Evolutionary conservation across 2,329 filamentous ascomycete species (phyloP).

Genomic region (Aspergillus alliaceus): DNA sequence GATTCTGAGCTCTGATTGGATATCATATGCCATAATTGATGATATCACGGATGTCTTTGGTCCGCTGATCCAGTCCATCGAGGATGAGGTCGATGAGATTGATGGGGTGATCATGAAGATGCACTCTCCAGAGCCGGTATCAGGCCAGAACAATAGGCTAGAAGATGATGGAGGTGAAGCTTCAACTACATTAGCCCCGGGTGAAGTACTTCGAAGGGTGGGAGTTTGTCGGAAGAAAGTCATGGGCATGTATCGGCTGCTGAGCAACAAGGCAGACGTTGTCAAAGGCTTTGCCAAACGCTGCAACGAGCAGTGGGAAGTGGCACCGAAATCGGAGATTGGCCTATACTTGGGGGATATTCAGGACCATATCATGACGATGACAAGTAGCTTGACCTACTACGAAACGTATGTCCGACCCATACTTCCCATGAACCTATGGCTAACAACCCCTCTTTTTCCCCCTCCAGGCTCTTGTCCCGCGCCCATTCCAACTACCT

Average conservation of each 20-base stretch:
- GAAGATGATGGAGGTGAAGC: constrained; percentile 33
- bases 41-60: constrained; percentile 97
- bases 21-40: constrained; percentile 96
- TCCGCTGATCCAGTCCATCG: constrained; percentile 86
- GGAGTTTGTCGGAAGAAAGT: constrained; percentile 96
- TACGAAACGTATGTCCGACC: constrained; percentile 77
- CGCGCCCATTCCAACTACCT: constrained; percentile 95
- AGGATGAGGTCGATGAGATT: constrained; percentile 95
- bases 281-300: constrained; percentile 99
- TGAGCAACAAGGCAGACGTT: constrained; percentile 97
- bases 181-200: constrained; percentile 50
- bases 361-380: constrained; percentile 97
- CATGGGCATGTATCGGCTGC: constrained; percentile 87
- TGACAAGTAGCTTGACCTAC: constrained; percentile 93
- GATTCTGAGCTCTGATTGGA: constrained; percentile 93
- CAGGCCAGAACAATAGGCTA: constrained; percentile 35
- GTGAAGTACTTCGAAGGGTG: constrained; percentile 88
- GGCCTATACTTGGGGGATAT: constrained; percentile 98
- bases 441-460: no score
- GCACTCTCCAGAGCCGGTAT: constrained; percentile 58
- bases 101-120: constrained; percentile 86
- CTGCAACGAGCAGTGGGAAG: constrained; percentile 97
- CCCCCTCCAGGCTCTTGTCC: constrained; percentile 76
- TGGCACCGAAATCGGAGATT: constrained; percentile 91
- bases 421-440: neutral